Evolutionary conservation across 352 stramenopile species (phyloP).

Genomic region (Phytopythium boreale): DNA sequence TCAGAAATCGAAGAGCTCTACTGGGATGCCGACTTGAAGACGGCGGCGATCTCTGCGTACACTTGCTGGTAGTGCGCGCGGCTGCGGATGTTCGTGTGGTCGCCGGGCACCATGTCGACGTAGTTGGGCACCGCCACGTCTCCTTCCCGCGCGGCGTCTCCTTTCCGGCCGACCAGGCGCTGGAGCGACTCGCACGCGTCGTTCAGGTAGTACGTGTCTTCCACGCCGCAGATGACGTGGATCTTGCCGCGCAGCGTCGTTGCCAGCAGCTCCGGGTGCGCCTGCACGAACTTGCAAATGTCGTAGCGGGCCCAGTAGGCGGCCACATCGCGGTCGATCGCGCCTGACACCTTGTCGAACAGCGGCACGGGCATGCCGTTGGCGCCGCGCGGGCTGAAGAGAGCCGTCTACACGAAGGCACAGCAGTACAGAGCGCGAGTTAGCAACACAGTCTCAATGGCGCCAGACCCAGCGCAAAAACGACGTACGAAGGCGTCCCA

Average conservation of each 20-base stretch:
- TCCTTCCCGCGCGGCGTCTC: slow-evolving; percentile 7
- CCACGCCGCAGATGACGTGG: slow-evolving; percentile 65
- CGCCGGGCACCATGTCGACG: slow-evolving; percentile 62
- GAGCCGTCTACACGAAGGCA: slow-evolving; percentile 32
- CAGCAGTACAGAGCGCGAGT: slow-evolving; percentile 6
- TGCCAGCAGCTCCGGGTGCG: slow-evolving; percentile 30
- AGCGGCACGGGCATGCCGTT: slow-evolving; percentile 56
- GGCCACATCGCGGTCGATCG: slow-evolving; percentile 56
- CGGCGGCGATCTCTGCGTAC: slow-evolving; percentile 58
- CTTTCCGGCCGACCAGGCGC: slow-evolving; percentile 36
- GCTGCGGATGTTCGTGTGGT: slow-evolving; percentile 71
- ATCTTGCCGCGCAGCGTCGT: slow-evolving; percentile 54
- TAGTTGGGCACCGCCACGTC: slow-evolving; percentile 47
- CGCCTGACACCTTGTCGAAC: slow-evolving; percentile 71
- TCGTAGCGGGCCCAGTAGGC: slow-evolving; percentile 63
- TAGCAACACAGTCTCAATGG: not conserved
- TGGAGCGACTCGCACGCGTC: slow-evolving; percentile 59
- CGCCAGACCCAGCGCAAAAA: not conserved
- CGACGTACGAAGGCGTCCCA: slow-evolving; percentile 77
- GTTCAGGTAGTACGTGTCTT: slow-evolving; percentile 81
- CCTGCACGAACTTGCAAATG: slow-evolving; percentile 53
- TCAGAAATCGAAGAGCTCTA: not conserved
- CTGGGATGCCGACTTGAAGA: slow-evolving; percentile 13
- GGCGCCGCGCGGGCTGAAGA: slow-evolving; percentile 56
- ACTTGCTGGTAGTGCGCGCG: slow-evolving; percentile 59